Evolutionary conservation across 1,284 basidiomycete genomes (phyloP).

Genomic region (Mycena sp.): DNA sequence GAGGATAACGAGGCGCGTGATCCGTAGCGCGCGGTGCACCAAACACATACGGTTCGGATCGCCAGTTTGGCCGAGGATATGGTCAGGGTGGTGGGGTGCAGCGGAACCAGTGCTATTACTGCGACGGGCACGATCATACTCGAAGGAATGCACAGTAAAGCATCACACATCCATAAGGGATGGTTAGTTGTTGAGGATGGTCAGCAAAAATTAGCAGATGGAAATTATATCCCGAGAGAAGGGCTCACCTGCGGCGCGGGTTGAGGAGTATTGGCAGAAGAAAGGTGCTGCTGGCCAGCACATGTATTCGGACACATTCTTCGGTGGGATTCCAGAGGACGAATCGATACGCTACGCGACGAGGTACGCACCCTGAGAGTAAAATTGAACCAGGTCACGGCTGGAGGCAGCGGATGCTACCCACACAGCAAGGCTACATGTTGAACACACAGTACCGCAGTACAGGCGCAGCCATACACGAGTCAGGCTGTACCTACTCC

Average conservation of each 20-base stretch:
- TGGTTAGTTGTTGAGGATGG: conserved; percentile 11
- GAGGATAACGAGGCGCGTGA: background rate
- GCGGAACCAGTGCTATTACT: no score
- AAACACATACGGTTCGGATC: background rate
- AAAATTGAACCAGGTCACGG: conserved; percentile 1
- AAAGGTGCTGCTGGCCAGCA: conserved; percentile 12
- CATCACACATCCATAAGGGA: conserved; percentile 5
- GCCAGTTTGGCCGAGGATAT: background rate
- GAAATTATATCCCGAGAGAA: conserved; percentile 8
- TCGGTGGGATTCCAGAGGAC: background rate
- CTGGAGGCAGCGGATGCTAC: background rate
- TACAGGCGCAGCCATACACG: no score
- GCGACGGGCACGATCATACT: conserved; percentile 4
- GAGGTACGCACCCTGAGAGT: background rate
- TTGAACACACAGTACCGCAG: no score
- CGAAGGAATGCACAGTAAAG: conserved; percentile 1
- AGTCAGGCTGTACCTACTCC: no score
- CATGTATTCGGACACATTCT: conserved; percentile 3
- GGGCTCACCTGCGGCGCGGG: background rate
- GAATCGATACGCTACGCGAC: background rate
- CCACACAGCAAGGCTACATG: background rate
- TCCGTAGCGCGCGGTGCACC: background rate
- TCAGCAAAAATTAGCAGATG: no score
- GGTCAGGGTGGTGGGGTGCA: no score
- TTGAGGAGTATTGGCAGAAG: conserved; percentile 16